Conservation (phyloP, 2,329 filamentous ascomycete genomes). For the Alternaria sp. region DNA sequence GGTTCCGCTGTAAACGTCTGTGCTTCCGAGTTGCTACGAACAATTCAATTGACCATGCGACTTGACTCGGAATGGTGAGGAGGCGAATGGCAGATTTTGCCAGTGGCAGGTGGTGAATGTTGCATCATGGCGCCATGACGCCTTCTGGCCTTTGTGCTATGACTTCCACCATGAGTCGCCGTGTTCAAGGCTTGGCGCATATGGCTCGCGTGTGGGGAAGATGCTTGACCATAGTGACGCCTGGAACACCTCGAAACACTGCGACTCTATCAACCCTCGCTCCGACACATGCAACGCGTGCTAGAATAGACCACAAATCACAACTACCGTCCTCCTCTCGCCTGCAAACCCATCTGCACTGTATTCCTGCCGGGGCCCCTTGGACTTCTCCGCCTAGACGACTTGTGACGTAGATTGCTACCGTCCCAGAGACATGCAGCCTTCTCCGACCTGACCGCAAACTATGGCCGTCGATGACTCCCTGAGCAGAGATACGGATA, state of each 20-base stretch:
- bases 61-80: background rate
- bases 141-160: background rate
- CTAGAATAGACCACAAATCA: background rate
- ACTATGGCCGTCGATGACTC: slow-evolving; percentile 53
- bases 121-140: slow-evolving; percentile 2
- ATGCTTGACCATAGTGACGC: slow-evolving; percentile 17
- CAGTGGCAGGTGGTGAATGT: background rate
- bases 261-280: slow-evolving; percentile 5
- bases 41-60: slow-evolving; percentile 1
- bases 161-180: background rate
- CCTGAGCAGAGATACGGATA: slow-evolving; percentile 55
- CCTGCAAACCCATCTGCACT: background rate
- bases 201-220: slow-evolving; percentile 21
- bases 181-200: slow-evolving; percentile 18
- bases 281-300: background rate
- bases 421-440: slow-evolving; percentile 38
- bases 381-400: slow-evolving; percentile 6
- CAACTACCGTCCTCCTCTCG: background rate
- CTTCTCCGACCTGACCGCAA: slow-evolving; percentile 33
- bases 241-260: slow-evolving; percentile 18
- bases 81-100: slow-evolving; percentile 3
- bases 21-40: slow-evolving; percentile 19
- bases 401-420: slow-evolving; percentile 25
- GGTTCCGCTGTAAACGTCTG: slow-evolving; percentile 27
- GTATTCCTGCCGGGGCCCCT: background rate